These are phyloP conservation scores for Angomonas deanei DNA, from an alignment of 208 protist genomes.

Conservation along the genomic window DNA sequence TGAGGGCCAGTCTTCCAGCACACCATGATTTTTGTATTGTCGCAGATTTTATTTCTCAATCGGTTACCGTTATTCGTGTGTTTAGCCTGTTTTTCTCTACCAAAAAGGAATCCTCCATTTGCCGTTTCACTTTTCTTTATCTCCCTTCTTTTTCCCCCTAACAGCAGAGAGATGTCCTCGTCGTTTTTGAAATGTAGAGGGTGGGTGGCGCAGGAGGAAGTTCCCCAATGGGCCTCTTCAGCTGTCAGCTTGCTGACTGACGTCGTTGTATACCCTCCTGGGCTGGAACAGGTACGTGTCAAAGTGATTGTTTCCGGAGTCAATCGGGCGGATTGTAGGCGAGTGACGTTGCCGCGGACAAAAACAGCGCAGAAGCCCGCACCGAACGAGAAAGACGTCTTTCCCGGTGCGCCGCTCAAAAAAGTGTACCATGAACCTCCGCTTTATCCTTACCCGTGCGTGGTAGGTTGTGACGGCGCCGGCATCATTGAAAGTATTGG, in stretches of 20 bases:
- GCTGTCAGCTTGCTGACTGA: not conserved
- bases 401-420: conserved; percentile 2
- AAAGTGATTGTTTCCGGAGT: not conserved
- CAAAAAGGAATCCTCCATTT: no score
- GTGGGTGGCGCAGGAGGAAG: not conserved
- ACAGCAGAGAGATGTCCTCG: not conserved
- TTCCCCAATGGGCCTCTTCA: not conserved
- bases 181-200: not conserved
- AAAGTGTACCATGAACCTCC: conserved; percentile 15
- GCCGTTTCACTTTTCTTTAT: no score
- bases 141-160: not conserved
- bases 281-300: not conserved
- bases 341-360: not conserved
- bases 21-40: not conserved
- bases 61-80: no score
- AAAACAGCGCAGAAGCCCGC: not conserved
- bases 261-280: not conserved
- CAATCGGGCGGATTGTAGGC: not conserved
- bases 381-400: not conserved
- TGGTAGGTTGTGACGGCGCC: conserved; percentile 45
- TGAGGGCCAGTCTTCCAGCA: no score
- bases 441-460: conserved; percentile 43
- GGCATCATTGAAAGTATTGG: conserved; percentile 57
- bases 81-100: no score
- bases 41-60: not conserved